Base-by-base conservation (phyloP, 2,329 filamentous ascomycete genomes). In the Colletotrichum cereale region DNA sequence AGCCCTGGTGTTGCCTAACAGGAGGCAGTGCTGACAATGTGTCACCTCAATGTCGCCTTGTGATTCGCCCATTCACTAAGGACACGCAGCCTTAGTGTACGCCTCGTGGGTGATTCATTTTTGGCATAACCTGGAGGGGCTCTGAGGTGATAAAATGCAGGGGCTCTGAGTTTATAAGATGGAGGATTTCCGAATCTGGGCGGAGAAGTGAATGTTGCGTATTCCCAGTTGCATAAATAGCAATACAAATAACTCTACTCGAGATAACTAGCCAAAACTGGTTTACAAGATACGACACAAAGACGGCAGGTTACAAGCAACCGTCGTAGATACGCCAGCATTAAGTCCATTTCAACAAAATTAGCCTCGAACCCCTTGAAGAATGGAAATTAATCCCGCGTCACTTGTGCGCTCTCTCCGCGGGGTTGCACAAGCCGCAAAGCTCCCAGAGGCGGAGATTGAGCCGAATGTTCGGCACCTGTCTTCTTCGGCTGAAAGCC, bases 21-120 rank as follows among this genome's bases (percentile, higher is more conserved):
- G 29, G 62, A 58, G 67, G 67, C 67, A 60, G 62, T 69, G 66
- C 40, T 53, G 26, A 10, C 34, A 5, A 24, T 67, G 34, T 52
- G 3, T 31, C 18, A 40, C 16, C 6, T n/a, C 18, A 10, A 24
- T 12, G 24, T 14, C 5, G 18, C 11, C 14, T 8, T 8, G 31
- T 57, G 38, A 57, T 34, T 55, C 47, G 38, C 14, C 34, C 14
- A 24, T 16, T 3, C 2, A 2, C 7, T 2, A 3, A 26, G 26
- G 24, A 5, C 2, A 55, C 26, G 18, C 47, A 70, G 67, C 62
- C 47, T 18, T 14, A 8, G 2, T 18, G 44, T 34, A 53, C 12
- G 60, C 47, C 60, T 62, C 14, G 42, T 47, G 11, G 12, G 58
- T 50, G n/a, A 24, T 52, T 21, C 10, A 31, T 38, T 10, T n/a